Base-by-base conservation (phyloP, 139 green algal species). In the Picochlorum sp. region DNA sequence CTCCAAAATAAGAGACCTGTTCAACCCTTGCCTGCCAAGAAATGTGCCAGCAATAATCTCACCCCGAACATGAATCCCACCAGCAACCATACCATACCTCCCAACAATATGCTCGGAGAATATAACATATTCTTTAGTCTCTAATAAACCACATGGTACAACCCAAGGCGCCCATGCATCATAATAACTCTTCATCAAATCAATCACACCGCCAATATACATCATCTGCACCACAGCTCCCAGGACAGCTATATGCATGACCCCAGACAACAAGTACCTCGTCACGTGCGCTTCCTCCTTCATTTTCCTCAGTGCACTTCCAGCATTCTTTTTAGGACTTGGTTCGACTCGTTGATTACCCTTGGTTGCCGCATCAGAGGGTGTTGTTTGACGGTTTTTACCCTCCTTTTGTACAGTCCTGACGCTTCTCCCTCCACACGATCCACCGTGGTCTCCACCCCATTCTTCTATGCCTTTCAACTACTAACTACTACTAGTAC, bases 51-150 rank as follows among this genome's bases (percentile, higher is more conserved):
- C 68, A 23, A 82, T 77, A 28, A 55, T 65, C 9, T 67, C 61
- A 1, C 65, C 73, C 7, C 71, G 50, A 47, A 82, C 68, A 26
- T 80, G 52, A 57, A 82, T 67, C 68, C 62, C 44, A 4, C 62
- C 72, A 20, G 72, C 49, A 3, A 65, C 15, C 10, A 49, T 56
- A 5, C 75, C 72, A 45, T 68, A 38, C 6, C 55, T 34, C 2
- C 45, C 58, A 10, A 79, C 72, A n/a, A 83, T 51, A 2, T 50
- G 21, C 23, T 72, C 57, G 9, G 58, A 68, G 14, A 70, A 4
- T 1, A 83, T 31, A 4, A 75, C 34, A 51, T 61, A 83, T 45
- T 83, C 58, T 34, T 68, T 72, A 23, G 54, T 20, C 2, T 20
- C 6, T n/a, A 81, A 28, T 18, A 70, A 44, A 20, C 75, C 75